Evolutionary conservation across 345 rosid genomes (phyloP).

Genomic region (Combretum micranthum): DNA sequence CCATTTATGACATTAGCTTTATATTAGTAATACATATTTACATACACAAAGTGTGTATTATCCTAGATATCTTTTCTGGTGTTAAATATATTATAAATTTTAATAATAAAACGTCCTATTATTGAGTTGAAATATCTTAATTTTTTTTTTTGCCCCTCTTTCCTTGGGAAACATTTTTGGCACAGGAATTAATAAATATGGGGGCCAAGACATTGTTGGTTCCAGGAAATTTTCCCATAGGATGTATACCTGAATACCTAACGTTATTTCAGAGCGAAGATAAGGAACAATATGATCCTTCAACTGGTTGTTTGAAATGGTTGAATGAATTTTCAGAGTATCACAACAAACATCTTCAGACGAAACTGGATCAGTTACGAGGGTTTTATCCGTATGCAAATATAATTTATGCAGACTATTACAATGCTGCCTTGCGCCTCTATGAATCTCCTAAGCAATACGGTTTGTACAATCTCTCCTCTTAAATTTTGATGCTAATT

Average conservation of each 20-base stretch:
- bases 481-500: background rate
- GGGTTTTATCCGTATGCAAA: conserved; percentile 22
- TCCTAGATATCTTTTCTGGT: too few species aligned
- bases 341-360: conserved; percentile 31
- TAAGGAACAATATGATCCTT: conserved; percentile 21
- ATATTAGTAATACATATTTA: too few species aligned
- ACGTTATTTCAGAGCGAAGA: conserved; percentile 18
- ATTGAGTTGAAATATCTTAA: background rate
- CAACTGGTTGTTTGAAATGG: conserved; percentile 36
- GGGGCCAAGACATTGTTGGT: conserved; percentile 39
- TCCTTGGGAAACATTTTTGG: background rate
- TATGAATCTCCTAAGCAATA: conserved; percentile 24
- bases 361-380: conserved; percentile 13
- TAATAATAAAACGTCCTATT: too few species aligned
- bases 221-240: conserved; percentile 37
- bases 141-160: background rate
- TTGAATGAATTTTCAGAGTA: conserved; percentile 25
- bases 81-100: too few species aligned
- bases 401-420: conserved; percentile 31
- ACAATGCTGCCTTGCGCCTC: conserved; percentile 19
- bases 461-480: conserved; percentile 15
- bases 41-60: too few species aligned
- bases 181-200: conserved; percentile 37
- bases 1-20: too few species aligned
- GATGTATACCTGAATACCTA: conserved; percentile 25